phyloP scores from a whole-genome alignment of 805 yeast genomes.

The Nakazawaea wyomingensis region DNA sequence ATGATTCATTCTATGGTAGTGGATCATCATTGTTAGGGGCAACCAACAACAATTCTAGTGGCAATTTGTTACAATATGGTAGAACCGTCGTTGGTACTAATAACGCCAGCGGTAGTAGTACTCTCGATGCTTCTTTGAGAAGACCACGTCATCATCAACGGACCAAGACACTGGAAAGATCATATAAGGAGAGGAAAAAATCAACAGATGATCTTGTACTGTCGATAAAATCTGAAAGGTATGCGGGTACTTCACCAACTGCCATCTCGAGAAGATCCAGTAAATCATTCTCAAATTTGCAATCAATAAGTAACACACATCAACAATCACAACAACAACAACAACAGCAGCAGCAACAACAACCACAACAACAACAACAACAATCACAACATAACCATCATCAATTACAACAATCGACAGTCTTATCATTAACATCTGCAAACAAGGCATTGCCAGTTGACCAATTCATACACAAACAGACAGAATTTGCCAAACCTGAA shows the following conservation, averaged over 20 bases:
- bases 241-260: neutral
- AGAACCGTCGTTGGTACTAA: too few species aligned
- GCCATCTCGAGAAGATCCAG: neutral
- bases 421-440: neutral
- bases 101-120: neutral
- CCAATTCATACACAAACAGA: neutral
- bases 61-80: neutral
- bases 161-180: conserved; percentile 1
- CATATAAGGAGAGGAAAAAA: neutral
- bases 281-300: conserved; percentile 9
- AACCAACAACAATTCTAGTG: conserved; percentile 3
- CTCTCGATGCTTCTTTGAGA: neutral
- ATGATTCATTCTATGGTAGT: conserved; percentile 19
- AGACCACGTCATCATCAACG: conserved; percentile 1
- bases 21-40: neutral
- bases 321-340: neutral
- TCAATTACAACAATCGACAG: neutral
- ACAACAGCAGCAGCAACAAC: neutral
- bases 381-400: too few species aligned
- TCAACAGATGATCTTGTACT: neutral
- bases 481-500: conserved; percentile 3
- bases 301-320: neutral
- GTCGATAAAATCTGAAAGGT: conserved; percentile 1
- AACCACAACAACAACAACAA: neutral
- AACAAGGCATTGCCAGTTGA: neutral